These are phyloP conservation scores for Rasamsonia emersonii DNA, from an alignment of 2,329 filamentous ascomycete genomes.

Conservation along the genomic window DNA sequence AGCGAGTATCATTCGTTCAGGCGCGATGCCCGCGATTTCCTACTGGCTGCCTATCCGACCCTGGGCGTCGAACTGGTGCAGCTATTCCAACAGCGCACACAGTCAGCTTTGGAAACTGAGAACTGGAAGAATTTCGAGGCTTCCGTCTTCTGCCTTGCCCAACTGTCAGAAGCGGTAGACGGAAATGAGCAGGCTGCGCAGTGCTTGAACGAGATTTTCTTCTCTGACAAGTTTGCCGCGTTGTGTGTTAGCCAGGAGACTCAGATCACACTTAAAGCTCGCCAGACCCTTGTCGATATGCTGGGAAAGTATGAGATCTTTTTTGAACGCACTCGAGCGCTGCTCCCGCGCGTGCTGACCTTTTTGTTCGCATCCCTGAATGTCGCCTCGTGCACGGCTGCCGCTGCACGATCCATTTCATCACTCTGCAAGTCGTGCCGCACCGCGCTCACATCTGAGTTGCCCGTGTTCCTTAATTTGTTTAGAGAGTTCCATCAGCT, in stretches of 20 bases:
- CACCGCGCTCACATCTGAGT: slow-evolving; percentile 29
- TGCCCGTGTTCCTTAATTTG: slow-evolving; percentile 35
- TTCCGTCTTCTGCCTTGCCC: slow-evolving; percentile 34
- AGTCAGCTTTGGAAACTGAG: slow-evolving; percentile 20
- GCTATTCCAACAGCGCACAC: slow-evolving; percentile 32
- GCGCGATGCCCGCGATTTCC: slow-evolving; percentile 37
- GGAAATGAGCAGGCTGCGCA: slow-evolving; percentile 35
- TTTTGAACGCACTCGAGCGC: slow-evolving; percentile 33
- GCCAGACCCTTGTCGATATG: slow-evolving; percentile 35
- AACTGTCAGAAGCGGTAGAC: slow-evolving; percentile 37
- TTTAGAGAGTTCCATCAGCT: slow-evolving; percentile 32
- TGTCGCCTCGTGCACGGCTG: slow-evolving; percentile 30
- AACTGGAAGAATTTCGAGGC: slow-evolving; percentile 38
- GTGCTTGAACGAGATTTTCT: slow-evolving; percentile 33
- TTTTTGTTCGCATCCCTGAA: slow-evolving; percentile 38
- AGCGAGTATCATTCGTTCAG: slow-evolving; percentile 36
- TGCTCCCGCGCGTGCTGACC: slow-evolving; percentile 33
- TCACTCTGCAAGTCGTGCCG: slow-evolving; percentile 37
- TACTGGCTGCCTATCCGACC: slow-evolving; percentile 35
- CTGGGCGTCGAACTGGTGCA: slow-evolving; percentile 34
- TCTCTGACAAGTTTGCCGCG: slow-evolving; percentile 25
- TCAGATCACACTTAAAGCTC: slow-evolving; percentile 27
- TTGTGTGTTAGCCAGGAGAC: slow-evolving; percentile 24
- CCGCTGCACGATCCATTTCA: slow-evolving; percentile 36
- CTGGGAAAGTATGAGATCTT: slow-evolving; percentile 37